A percentile compares a stretch with the other conserved stretches of the same genome.
phyloP scores from a whole-genome alignment of 306 rosid species.

The Rosa persica region DNA sequence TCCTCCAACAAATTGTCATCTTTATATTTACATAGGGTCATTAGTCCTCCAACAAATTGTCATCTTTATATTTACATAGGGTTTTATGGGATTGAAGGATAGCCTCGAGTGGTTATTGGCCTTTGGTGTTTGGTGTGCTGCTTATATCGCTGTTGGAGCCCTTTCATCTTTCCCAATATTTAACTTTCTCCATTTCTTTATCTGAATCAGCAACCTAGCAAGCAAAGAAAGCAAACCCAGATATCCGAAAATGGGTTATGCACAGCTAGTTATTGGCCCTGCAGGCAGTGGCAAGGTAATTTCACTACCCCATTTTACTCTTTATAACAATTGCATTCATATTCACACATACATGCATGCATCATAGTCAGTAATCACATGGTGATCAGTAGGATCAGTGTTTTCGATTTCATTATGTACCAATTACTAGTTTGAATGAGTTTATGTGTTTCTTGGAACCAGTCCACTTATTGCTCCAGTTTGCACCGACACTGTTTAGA shows the following conservation, averaged over 20 bases:
- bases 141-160: slow-evolving; percentile 59
- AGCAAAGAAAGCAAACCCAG: slow-evolving; percentile 10
- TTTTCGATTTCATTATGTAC: neutral
- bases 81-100: slow-evolving; percentile 50
- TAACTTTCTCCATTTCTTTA: slow-evolving; percentile 32
- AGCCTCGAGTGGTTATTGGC: slow-evolving; percentile 38
- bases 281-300: slow-evolving; percentile 83
- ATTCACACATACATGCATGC: neutral
- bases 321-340: neutral
- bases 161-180: slow-evolving; percentile 53
- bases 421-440: slow-evolving; percentile 9
- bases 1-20: neutral
- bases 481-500: slow-evolving; percentile 63
- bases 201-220: slow-evolving; percentile 18
- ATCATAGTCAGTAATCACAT: neutral
- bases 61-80: neutral
- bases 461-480: slow-evolving; percentile 88
- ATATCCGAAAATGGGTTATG: slow-evolving; percentile 51
- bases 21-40: neutral
- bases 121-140: slow-evolving; percentile 51
- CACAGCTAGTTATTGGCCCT: slow-evolving; percentile 67
- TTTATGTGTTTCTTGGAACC: slow-evolving; percentile 11
- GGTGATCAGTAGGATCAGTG: neutral
- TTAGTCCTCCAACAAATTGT: neutral
- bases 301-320: neutral